Evolutionary conservation across 768 basidiomycete species (phyloP), one percentile per base, ranked within the genome.

Genomic region (Kwoniella bestiolae): DNA sequence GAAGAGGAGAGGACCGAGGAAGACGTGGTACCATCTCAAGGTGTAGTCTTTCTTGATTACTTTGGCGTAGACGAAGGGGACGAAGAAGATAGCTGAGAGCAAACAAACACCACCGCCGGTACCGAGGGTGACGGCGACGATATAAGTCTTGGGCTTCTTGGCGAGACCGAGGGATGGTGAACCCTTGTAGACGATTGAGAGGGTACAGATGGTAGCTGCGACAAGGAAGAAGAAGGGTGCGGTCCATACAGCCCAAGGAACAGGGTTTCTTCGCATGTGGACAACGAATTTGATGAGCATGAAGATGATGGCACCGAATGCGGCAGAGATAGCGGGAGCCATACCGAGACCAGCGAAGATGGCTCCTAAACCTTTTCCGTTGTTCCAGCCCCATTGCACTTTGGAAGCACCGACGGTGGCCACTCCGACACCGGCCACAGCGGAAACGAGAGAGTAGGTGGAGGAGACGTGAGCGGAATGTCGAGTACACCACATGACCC

Each of bases 321-420:
- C 79, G 25, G 70, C 83, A 16, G 80, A 66, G n/a, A 80, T 72
- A 21, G 70, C 68, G 11, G 80, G 80, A 2, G 80, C 80, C 52
- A 82, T 76, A 57, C 67, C 67, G 34, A 80, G 71, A 62, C 81
- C 82, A 18, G 78, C 79, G 35, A 79, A 83, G 72, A 82, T 81
- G 47, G 80, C 75, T 31, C 76, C 80, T 25, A 82, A 64, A 59
- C 82, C 83, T 67, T 81, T 82, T 26, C 80, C 82, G 45, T 69
- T 69, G 66, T 83, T 82, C 83, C 84, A 84, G 11, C 83, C 83
- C 83, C 83, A 84, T 38, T 80, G 62, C 44, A 83, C 83, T 1
- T 80, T 69, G 26, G 72, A 68, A 11, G 71, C 70, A 14, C 83
- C 83, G n/a, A 75, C 81, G 18, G 75, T 72, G 2, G 83, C 83